phyloP scores from a whole-genome alignment of 2,329 filamentous ascomycete genomes.

The Verticillium longisporum region DNA sequence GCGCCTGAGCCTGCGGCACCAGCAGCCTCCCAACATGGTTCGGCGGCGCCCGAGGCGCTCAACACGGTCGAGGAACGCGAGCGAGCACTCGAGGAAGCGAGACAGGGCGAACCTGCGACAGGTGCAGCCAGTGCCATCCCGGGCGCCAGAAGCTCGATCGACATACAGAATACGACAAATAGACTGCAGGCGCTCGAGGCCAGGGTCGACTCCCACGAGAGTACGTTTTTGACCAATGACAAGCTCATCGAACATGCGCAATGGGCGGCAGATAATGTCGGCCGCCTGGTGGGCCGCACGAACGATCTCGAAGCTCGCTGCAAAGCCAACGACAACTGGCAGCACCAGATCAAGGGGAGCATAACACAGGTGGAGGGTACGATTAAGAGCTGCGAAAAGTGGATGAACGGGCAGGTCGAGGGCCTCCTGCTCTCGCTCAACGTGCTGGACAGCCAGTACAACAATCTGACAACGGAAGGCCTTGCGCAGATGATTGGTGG shows the following conservation, averaged over 20 bases:
- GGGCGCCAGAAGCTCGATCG: not conserved
- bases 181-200: not conserved
- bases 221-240: not conserved
- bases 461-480: conserved; percentile 37
- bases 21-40: not conserved
- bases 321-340: not conserved
- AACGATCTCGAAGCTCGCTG: not conserved
- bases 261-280: no score
- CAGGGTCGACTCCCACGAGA: not conserved
- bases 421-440: conserved; percentile 27
- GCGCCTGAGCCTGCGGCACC: not conserved
- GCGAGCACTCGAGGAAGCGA: not conserved
- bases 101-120: not conserved
- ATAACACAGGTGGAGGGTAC: not conserved
- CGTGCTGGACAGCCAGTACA: conserved; percentile 38
- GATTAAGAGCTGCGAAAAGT: not conserved
- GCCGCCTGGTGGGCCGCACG: not conserved
- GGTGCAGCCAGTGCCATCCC: not conserved
- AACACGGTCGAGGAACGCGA: not conserved
- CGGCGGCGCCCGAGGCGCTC: not conserved
- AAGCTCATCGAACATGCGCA: not conserved
- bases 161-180: not conserved
- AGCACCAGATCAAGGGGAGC: not conserved
- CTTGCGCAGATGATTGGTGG: conserved; percentile 33
- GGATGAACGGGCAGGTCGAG: conserved; percentile 13